phyloP scores from a whole-genome alignment of 495 filamentous ascomycete genomes.

The Xylaria scruposa region DNA sequence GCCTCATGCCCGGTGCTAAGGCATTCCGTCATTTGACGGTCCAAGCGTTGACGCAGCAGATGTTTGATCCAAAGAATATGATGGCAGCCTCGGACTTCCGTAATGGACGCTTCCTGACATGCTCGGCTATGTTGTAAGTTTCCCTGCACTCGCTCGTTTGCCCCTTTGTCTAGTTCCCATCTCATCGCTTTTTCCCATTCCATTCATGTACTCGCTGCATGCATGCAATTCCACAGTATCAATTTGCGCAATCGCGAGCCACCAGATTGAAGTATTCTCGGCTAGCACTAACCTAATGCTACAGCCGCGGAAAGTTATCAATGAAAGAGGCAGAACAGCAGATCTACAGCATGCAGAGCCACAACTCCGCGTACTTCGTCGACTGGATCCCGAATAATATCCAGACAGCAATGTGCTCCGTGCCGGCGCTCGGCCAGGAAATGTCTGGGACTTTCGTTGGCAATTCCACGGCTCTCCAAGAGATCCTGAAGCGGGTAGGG shows the following conservation, averaged over 20 bases:
- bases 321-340: slow-evolving; percentile 99
- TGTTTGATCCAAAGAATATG: slow-evolving; percentile 99
- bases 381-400: slow-evolving; percentile 99
- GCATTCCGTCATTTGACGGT: slow-evolving; percentile 93
- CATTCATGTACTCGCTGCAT: too few species aligned
- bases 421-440: slow-evolving; percentile 92
- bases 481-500: slow-evolving; percentile 98
- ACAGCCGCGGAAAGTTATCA: slow-evolving; percentile 86
- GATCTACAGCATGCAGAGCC: slow-evolving; percentile 98
- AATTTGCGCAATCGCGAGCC: too few species aligned
- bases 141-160: too few species aligned
- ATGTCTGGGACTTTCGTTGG: slow-evolving; percentile 98
- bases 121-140: slow-evolving; percentile 84
- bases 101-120: slow-evolving; percentile 97
- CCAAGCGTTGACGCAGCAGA: slow-evolving; percentile 96
- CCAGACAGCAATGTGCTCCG: slow-evolving; percentile 97
- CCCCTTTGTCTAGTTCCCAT: too few species aligned
- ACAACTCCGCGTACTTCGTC: slow-evolving; percentile 98
- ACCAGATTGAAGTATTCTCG: too few species aligned
- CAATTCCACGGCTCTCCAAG: slow-evolving; percentile 97
- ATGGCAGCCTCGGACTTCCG: slow-evolving; percentile 99
- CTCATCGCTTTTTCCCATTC: too few species aligned
- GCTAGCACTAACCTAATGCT: too few species aligned
- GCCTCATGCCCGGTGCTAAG: slow-evolving; percentile 73
- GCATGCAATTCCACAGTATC: too few species aligned